phyloP scores from a whole-genome alignment of 192 early-diverging fungal species.

The Haplosporangium gracile region DNA sequence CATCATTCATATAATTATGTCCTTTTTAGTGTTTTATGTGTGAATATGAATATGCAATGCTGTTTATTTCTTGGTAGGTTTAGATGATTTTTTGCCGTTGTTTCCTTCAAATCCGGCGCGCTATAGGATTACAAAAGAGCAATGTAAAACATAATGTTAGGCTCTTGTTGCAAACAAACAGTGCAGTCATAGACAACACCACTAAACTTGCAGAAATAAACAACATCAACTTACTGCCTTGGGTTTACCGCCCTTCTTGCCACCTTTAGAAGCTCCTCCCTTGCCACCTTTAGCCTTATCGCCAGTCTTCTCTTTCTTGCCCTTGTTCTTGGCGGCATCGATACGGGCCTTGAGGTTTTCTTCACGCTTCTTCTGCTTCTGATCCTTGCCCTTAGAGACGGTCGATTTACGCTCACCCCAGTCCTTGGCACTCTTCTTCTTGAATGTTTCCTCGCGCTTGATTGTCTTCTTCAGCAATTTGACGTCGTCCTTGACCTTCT shows the following conservation, averaged over 20 bases:
- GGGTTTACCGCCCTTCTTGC: constrained; percentile 60
- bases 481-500: constrained; percentile 93
- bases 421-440: constrained; percentile 86
- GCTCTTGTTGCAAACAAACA: background rate
- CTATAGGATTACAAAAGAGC: constrained; percentile 5
- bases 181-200: background rate
- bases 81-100: constrained; percentile 52
- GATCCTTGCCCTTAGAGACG: constrained; percentile 71
- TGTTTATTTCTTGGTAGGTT: constrained; percentile 58
- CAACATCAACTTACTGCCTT: constrained; percentile 46
- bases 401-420: constrained; percentile 86
- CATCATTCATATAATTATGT: background rate
- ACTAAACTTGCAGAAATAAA: background rate
- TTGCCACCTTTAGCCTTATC: constrained; percentile 61
- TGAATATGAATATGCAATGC: constrained; percentile 49
- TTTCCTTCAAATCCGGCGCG: constrained; percentile 56
- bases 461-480: constrained; percentile 93
- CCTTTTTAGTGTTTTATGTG: background rate
- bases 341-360: constrained; percentile 87
- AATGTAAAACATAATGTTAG: constrained; percentile 7
- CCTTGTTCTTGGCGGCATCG: constrained; percentile 84
- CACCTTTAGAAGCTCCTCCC: constrained; percentile 40
- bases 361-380: constrained; percentile 83
- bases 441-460: constrained; percentile 84
- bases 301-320: constrained; percentile 58